Base-by-base conservation (phyloP, 176 grass and related monocot species). In the Oryza meyeriana region DNA sequence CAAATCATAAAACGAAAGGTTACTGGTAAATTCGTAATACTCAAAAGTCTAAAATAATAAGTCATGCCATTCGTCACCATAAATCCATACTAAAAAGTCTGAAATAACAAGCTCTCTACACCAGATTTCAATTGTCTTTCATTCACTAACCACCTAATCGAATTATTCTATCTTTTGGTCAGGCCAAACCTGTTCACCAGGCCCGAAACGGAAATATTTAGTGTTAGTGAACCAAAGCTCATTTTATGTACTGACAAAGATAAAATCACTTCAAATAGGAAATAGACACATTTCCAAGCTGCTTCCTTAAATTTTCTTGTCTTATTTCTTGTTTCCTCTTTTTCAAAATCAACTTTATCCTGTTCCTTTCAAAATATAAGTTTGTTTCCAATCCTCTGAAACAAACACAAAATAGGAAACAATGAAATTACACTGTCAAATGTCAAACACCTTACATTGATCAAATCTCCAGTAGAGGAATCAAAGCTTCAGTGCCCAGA, bases 181-280 rank as follows among this genome's bases (percentile, higher is more conserved):
- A 42, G 93, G 93, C 93, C 93, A 95, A 74, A 92, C 93, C 4
- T 95, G 93, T 62, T 90, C 57, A 62, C 90, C 32, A 57, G 93
- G 93, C 63, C 93, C 93, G 28, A 95, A 66, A 90, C 93, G 93
- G 71, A 90, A 96, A 80, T 88, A 92, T 76, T 62, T 90, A 75
- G 93, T 96, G 64, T 90, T 96, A 61, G 83, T 93, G 83, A 96
- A 92, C 93, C 93, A 96, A 36, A 85, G 93, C 63, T 96, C 93
- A n/a, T 96, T 87, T 62, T 96, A 93, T 72, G 88, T 91, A 96
- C 90, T 29, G 85, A 89, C 71, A 96, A 65, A 88, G 93, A 48
- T 76, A 96, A 82, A 82, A 96, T 35, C 74, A 93, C 93, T 61
- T 83, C 93, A 38, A 90, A 96, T 58, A 96, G 90, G 79, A 92